These are phyloP conservation scores for Chlorociboria aeruginascens DNA, from an alignment of 495 filamentous ascomycete species.

Conservation along the genomic window DNA sequence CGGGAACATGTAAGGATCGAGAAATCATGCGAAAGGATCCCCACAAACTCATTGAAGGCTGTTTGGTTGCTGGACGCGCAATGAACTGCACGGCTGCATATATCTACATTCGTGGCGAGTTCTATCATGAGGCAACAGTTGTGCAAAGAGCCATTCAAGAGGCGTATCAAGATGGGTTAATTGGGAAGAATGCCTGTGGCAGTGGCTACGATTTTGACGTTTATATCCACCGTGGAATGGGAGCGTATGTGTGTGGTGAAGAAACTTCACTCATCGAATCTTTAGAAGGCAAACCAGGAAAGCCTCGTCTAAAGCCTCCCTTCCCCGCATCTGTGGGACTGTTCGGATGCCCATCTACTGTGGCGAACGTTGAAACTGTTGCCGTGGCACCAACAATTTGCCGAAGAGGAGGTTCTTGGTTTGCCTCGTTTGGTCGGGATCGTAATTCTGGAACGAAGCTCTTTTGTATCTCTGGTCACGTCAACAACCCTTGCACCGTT, in stretches of 20 bases:
- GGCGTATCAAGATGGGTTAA: slow-evolving; percentile 82
- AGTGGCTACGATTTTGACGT: slow-evolving; percentile 97
- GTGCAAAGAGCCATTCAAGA: slow-evolving; percentile 94
- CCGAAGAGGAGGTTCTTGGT: slow-evolving; percentile 86
- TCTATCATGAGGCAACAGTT: slow-evolving; percentile 92
- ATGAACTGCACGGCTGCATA: slow-evolving; percentile 98
- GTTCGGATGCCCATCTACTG: slow-evolving; percentile 94
- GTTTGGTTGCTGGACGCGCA: slow-evolving; percentile 86
- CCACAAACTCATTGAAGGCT: slow-evolving; percentile 96
- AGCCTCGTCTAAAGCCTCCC: slow-evolving; percentile 94
- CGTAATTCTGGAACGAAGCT: slow-evolving; percentile 95
- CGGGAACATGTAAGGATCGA: slow-evolving; percentile 97
- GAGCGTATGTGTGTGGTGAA: slow-evolving; percentile 95
- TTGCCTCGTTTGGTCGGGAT: slow-evolving; percentile 84
- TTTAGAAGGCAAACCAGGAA: slow-evolving; percentile 94
- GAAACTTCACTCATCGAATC: slow-evolving; percentile 97
- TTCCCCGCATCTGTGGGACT: slow-evolving; percentile 96
- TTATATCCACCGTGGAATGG: slow-evolving; percentile 91
- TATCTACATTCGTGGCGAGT: slow-evolving; percentile 98
- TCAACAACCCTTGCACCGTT: slow-evolving; percentile 96
- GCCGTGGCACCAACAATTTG: slow-evolving; percentile 94
- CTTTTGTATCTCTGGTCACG: slow-evolving; percentile 96
- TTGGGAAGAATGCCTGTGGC: slow-evolving; percentile 96
- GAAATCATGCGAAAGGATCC: slow-evolving; percentile 99
- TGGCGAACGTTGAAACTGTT: slow-evolving; percentile 95